Base-by-base conservation (phyloP, 2,329 filamentous ascomycete species). In the Fusarium acutatum region DNA sequence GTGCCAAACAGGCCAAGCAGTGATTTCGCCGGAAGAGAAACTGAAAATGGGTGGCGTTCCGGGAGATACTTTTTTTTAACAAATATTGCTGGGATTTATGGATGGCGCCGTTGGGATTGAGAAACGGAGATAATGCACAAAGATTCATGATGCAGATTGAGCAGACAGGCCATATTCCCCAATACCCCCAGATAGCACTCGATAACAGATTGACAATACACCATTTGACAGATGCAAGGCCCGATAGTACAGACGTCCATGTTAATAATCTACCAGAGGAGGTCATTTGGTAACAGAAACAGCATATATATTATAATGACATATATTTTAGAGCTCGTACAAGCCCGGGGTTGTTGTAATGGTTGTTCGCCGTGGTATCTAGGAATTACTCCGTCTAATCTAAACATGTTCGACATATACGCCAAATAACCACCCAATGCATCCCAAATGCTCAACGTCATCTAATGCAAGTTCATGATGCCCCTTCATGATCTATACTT, bases 381-480 rank as follows among this genome's bases (percentile, higher is more conserved):
- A 30, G 4, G 6, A 47, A 1, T 47, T 22, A 30, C 26, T 10
- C 17, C n/a, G 10, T 67, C 28, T 57, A 50, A 46, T 47, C 38
- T 52, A 58, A 69, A 9, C 22, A 18, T 15, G 24, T 8, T 22
- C 26, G 26, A 30, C 28, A 43, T 37, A 34, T 40, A 5, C 22
- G 35, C 30, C 35, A 57, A 38, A 46, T 40, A 49, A n/a, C 43
- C 30, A 60, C 47, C 28, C 37, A 46, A 53, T 66, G 56, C 24
- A 57, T 64, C 64, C 50, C 50, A 47, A 50, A 71, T 66, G 43
- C 38, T 38, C 32, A 62, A 76, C 75, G 69, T 73, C 70, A 34
- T 24, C 44, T 49, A 58, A 72, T 76, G 68, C 64, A 75, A 67
- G 47, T 28, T 30, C 52, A 54, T 46, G 28, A 64, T 47, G 56